Base-by-base conservation (phyloP, 495 filamentous ascomycete genomes). In the Tetracladium setigerum region DNA sequence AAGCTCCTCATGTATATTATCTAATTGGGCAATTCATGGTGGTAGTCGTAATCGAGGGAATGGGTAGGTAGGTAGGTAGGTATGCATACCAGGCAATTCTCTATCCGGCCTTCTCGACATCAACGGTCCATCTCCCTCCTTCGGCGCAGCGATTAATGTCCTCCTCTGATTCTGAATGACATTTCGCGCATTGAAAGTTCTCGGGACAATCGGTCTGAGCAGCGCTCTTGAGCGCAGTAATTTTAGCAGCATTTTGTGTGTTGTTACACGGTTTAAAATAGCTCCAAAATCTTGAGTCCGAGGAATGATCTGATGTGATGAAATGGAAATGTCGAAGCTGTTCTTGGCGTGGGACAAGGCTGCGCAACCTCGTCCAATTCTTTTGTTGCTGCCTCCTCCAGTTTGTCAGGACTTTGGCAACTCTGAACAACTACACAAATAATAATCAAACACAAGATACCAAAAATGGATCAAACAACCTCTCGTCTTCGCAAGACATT, bases 21-120 rank as follows among this genome's bases (percentile, higher is more conserved):
- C 18, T 34, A 16, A n/a, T 8, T 8, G n/a, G 18, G 13, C 14
- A 32, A 47, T 15, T 1, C 13, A 1, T 10, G 14, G 10, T 11
- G 18, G 12, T 18, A 18, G 9, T 60, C 68, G 44, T 17, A 30
- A n/a, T n/a, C n/a, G n/a, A n/a, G n/a, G n/a, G n/a, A n/a, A n/a
- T n/a, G n/a, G 13, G 36, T 6, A 16, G 17, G 17, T 13, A 4
- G 17, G 35, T 40, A 44, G 38, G 41, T 43, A 41, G 45, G 22
- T 13, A 33, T 32, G 61, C 68, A 18, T 44, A 79, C 76, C 64
- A 41, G 89, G 89, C 5, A 95, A 77, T 49, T 84, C 86, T 47
- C 89, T 81, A 65, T 95, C 88, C 49, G 83, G 65, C 47, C 89
- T 79, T 52, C 89, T 81, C 56, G 83, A 79, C 73, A 90, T 78